Evolutionary conservation across 176 grass and related monocot genomes (phyloP), one percentile per base, ranked within the genome.

Genomic region (Juncus effusus): DNA sequence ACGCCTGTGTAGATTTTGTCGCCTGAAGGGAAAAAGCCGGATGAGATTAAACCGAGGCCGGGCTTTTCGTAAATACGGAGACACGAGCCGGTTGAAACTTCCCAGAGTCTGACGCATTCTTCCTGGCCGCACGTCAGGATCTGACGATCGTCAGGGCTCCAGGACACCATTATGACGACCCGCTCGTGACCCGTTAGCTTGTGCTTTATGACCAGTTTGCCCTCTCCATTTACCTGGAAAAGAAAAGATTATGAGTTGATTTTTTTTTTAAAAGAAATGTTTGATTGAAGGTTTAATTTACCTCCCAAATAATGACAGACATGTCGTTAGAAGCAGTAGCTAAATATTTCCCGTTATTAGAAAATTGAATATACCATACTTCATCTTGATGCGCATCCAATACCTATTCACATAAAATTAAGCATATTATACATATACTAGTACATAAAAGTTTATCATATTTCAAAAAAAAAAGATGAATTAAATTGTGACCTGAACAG

Each of bases 341-440:
- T 76, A 96, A 79, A 77, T 83, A 88, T 61, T 85, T 91, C 12
- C 91, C 91, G 36, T 83, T 78, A 66, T 91, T 91, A 75, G 91
- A 91, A 77, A 96, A 96, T 37, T 88, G 91, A 74, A 96, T 58
- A 78, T 85, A 96, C 87, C 87, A 96, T 69, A 96, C 91, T 85
- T 96, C 91, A 73, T 90, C 91, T 67, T 19, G 19, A 59, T 96
- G 91, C 50, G 69, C 69, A 64, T 45, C 41, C 66, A 96, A 79
- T 74, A 96, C 81, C 91, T 96, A 72, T 54, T 60, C 10, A 61
- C 36, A 51, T 62, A 66, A 35, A 28, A 69, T 76, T 61, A 38
- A n/a, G 3, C 59, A 64, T 7, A 60, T 40, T 66, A 42, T 16
- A 73, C 11, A 61, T 45, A 66, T 53, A 66, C 13, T 44, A 57